These are phyloP conservation scores for Avena atlantica DNA, from an alignment of 176 grass and related monocot genomes.

Conservation along the genomic window DNA sequence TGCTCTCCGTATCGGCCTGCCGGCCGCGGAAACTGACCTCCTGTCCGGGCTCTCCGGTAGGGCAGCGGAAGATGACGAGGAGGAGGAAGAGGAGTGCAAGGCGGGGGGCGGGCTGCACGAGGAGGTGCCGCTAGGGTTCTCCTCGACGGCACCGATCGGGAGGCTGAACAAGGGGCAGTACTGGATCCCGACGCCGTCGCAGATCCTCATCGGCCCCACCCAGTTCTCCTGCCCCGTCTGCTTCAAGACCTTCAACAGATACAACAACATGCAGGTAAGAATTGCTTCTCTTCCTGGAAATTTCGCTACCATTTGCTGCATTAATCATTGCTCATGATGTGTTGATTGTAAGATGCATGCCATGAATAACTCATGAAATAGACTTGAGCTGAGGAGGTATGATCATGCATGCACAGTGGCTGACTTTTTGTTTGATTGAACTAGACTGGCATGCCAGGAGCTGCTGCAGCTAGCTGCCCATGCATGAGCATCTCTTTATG, in stretches of 20 bases:
- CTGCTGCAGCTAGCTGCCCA: conserved; percentile 37
- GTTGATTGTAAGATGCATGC: conserved; percentile 37
- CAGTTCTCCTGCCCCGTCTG: conserved; percentile 99
- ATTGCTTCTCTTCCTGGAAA: neutral
- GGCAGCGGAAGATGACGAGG: conserved; percentile 31
- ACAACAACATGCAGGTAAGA: conserved; percentile 99
- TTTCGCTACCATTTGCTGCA: conserved; percentile 3
- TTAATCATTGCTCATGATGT: conserved; percentile 37
- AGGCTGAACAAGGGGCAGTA: conserved; percentile 99
- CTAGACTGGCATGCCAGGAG: conserved; percentile 81
- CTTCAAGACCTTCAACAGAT: conserved; percentile 97
- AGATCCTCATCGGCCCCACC: conserved; percentile 96
- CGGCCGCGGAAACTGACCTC: conserved; percentile 63
- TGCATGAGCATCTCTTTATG: conserved; percentile 61
- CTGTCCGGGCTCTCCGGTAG: conserved; percentile 60
- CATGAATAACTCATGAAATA: conserved; percentile 41
- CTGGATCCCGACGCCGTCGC: conserved; percentile 97
- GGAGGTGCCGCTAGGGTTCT: conserved; percentile 70
- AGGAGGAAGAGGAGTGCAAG: conserved; percentile 65
- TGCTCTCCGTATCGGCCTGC: conserved; percentile 83
- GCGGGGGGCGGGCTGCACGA: conserved; percentile 48
- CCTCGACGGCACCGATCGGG: conserved; percentile 79
- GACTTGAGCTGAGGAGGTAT: conserved; percentile 42
- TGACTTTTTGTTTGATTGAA: conserved; percentile 98
- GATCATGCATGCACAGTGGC: conserved; percentile 52